Evolutionary conservation across 805 yeast genomes (phyloP).

Genomic region (Candida glaebosa): DNA sequence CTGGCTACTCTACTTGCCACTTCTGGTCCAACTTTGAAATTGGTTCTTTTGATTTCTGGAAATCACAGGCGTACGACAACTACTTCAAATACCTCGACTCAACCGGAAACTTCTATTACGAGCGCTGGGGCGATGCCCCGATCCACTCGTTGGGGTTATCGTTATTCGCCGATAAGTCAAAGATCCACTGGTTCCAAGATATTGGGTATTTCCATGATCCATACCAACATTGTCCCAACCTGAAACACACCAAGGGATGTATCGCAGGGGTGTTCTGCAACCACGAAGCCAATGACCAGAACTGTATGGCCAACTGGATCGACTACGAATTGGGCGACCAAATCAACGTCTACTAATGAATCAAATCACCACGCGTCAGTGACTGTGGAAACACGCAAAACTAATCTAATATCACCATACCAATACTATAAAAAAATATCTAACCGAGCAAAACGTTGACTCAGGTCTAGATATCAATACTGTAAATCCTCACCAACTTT

Average conservation of each 20-base stretch:
- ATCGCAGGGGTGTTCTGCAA: constrained; percentile 51
- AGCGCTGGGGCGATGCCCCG: constrained; percentile 94
- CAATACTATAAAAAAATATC: no score
- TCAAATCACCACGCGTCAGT: no score
- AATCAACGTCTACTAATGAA: constrained; percentile 12
- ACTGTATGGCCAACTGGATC: constrained; percentile 75
- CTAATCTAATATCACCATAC: no score
- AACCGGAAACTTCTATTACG: constrained; percentile 82
- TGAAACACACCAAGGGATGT: constrained; percentile 46
- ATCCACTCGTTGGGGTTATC: constrained; percentile 76
- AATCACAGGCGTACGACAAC: constrained; percentile 60
- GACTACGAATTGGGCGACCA: constrained; percentile 29
- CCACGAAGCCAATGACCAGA: constrained; percentile 56
- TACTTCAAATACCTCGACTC: constrained; percentile 65
- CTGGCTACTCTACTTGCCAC: constrained; percentile 69
- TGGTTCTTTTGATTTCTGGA: constrained; percentile 76
- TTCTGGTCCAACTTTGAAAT: constrained; percentile 92
- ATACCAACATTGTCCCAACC: constrained; percentile 70
- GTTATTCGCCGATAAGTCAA: constrained; percentile 62
- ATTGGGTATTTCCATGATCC: constrained; percentile 78
- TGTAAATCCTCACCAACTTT: no score
- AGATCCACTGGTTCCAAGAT: constrained; percentile 84
- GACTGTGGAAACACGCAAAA: no score
- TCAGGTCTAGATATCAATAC: no score
- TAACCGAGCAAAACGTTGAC: no score